These are phyloP conservation scores for Gossypium sturtianum DNA, from an alignment of 345 rosid genomes.

Conservation along the genomic window DNA sequence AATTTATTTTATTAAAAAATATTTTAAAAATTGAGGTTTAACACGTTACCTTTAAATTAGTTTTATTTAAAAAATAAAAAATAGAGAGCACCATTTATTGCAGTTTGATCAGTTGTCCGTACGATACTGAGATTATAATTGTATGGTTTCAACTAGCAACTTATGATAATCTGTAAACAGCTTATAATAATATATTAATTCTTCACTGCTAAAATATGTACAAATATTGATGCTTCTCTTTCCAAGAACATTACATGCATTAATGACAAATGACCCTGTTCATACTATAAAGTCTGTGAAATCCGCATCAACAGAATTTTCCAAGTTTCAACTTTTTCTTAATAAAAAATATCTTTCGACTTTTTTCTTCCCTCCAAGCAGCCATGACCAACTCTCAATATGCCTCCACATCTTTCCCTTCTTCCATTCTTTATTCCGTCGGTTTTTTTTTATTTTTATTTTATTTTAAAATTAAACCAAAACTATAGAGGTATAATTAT, in stretches of 20 bases:
- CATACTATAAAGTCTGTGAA: background rate
- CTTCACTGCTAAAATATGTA: background rate
- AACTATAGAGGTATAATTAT: too few species aligned
- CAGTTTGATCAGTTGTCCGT: background rate
- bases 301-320: background rate
- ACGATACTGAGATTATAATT: background rate
- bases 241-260: background rate
- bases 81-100: too few species aligned
- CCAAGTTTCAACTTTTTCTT: background rate
- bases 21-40: too few species aligned
- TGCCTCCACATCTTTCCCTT: too few species aligned
- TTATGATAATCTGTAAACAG: slow-evolving; percentile 6
- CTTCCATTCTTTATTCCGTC: too few species aligned
- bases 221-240: background rate
- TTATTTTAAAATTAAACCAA: too few species aligned
- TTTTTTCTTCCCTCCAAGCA: background rate
- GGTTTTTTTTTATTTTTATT: too few species aligned
- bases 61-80: too few species aligned
- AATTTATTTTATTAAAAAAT: too few species aligned
- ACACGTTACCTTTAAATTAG: too few species aligned
- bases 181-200: background rate
- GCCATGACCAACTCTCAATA: too few species aligned
- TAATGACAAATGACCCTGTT: background rate
- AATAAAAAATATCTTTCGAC: background rate
- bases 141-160: background rate